Evolutionary conservation across 805 yeast genomes (phyloP), one percentile per base, ranked within the genome.

Genomic region (Nakazawaea wickerhamii): DNA sequence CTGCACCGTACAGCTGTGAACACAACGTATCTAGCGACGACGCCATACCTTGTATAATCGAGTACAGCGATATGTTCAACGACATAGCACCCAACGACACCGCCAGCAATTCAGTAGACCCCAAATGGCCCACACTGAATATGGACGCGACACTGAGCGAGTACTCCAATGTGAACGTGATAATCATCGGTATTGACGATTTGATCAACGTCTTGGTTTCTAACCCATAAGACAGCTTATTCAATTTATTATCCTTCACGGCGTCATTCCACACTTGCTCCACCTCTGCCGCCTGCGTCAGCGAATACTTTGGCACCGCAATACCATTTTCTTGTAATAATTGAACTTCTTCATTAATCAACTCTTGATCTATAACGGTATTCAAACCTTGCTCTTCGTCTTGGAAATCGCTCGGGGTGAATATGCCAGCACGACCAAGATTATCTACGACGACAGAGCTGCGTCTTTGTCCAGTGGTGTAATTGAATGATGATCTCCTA

Each of bases 1-100:
- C 64, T 23, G 79, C 75, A 15, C 82, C 82, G 55, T 68, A 76
- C 4, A 81, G 80, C 54, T 76, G 82, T 1, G 82, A 79, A 50
- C 80, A 75, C 42, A 75, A 63, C 0, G 82, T 76, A 43, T 77
- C 79, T 46, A 76, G 61, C 1, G 78, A 71, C 0, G 82, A 74
- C 0, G 81, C 73, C 13, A 75, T 66, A 40, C 82, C 82, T 50
- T 74, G 79, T 34, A 76, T 73, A 11, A 76, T 66, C 3, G 79
- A 75, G 50, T 73, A 74, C 1, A 76, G 74, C 1, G 80, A 69
- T 30, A 76, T 74, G 46, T 73, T 75, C 5, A 78, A 78, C 8
- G 78, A 64, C 69, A 76, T 68, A 10, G 77, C 69, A 3, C 80
- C 77, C 64, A 76, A 65, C 1, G 78, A 70, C 10, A 76, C 81